Conservation (phyloP, 2,329 filamentous ascomycete species). For the Echinosphaeria canescens region DNA sequence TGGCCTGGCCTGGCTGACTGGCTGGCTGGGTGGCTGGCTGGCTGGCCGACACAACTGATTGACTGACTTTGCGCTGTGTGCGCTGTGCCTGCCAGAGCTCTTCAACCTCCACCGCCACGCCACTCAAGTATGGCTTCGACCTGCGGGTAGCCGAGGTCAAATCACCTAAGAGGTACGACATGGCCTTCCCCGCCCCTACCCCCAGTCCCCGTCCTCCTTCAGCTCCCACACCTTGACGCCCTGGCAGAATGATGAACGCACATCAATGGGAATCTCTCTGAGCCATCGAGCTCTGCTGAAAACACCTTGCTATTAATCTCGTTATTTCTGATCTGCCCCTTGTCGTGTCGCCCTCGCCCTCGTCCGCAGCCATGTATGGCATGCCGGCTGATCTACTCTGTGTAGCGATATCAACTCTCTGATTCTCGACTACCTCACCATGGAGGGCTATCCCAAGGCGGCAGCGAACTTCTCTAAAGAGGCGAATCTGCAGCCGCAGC, state of each 20-base stretch:
- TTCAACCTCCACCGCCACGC: conserved; percentile 50
- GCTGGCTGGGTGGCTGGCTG: no score
- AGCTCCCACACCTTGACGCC: conserved; percentile 2
- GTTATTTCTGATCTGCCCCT: conserved; percentile 27
- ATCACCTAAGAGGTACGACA: conserved; percentile 66
- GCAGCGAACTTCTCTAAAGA: conserved; percentile 88
- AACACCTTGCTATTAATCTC: conserved; percentile 68
- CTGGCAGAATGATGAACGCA: conserved; percentile 51
- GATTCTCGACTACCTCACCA: conserved; percentile 92
- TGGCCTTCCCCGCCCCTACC: conserved; percentile 3
- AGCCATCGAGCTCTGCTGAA: no score
- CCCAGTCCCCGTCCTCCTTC: conserved; percentile 3
- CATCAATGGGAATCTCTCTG: conserved; percentile 99
- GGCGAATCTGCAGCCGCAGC: conserved; percentile 62
- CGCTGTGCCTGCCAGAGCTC: conserved; percentile 37
- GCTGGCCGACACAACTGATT: no score
- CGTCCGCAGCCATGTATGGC: conserved; percentile 1
- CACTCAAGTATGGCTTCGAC: conserved; percentile 55
- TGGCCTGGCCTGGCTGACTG: no score
- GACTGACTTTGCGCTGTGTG: no score
- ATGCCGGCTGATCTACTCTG: conserved; percentile 6
- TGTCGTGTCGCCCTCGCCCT: no score
- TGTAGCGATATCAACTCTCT: conserved; percentile 94
- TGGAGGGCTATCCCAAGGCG: conserved; percentile 82
- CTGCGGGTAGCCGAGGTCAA: conserved; percentile 66